These are phyloP conservation scores for Yamadazyma sp. DNA, from an alignment of 805 yeast genomes.

Conservation along the genomic window DNA sequence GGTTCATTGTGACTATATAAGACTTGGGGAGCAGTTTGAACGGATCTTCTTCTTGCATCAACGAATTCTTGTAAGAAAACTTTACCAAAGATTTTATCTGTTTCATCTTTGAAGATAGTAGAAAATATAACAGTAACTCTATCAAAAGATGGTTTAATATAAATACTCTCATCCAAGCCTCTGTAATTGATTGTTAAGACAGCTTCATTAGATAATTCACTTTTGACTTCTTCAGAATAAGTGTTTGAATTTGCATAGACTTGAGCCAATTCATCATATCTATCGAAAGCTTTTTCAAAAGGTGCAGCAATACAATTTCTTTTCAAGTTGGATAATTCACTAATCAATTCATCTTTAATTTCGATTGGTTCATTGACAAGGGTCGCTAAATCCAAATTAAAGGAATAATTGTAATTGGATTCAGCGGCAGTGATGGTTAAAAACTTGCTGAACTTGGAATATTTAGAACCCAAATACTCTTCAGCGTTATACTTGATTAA, in stretches of 20 bases:
- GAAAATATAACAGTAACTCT: slow-evolving; percentile 96
- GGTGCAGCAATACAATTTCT: slow-evolving; percentile 92
- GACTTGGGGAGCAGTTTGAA: slow-evolving; percentile 98
- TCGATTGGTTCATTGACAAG: slow-evolving; percentile 40
- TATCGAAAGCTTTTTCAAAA: slow-evolving; percentile 77
- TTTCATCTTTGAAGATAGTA: slow-evolving; percentile 92
- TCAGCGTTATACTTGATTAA: slow-evolving; percentile 64
- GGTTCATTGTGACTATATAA: slow-evolving; percentile 85
- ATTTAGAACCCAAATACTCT: slow-evolving; percentile 50
- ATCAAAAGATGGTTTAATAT: slow-evolving; percentile 87
- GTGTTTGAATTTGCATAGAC: slow-evolving; percentile 41
- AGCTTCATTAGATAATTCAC: slow-evolving; percentile 47
- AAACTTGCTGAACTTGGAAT: slow-evolving; percentile 31
- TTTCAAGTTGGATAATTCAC: slow-evolving; percentile 70
- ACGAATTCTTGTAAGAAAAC: slow-evolving; percentile 92
- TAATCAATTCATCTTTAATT: slow-evolving; percentile 49
- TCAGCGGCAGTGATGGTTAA: slow-evolving; percentile 45
- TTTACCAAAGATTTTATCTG: slow-evolving; percentile 87
- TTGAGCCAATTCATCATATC: slow-evolving; percentile 68
- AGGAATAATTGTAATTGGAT: slow-evolving; percentile 76
- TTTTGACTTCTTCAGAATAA: slow-evolving; percentile 42
- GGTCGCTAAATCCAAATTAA: slow-evolving; percentile 58
- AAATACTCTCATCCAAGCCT: slow-evolving; percentile 82
- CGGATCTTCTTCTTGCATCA: slow-evolving; percentile 91
- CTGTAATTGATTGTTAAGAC: slow-evolving; percentile 78